These are phyloP conservation scores for Sarocladiaceae sp. DNA, from an alignment of 2,329 filamentous ascomycete genomes.

Conservation along the genomic window DNA sequence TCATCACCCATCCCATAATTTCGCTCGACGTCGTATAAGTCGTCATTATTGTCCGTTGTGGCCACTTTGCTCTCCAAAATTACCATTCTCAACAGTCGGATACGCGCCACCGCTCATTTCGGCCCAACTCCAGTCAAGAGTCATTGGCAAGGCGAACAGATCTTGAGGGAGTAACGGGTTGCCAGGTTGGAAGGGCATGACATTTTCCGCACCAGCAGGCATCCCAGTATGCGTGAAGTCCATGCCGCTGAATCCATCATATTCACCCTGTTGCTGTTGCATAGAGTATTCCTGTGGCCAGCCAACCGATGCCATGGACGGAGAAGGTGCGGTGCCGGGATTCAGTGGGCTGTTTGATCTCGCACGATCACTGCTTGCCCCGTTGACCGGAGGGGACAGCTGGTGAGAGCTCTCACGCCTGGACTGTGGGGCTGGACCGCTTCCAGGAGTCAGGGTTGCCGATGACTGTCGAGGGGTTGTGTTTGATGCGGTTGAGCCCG, in stretches of 20 bases:
- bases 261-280: constrained; percentile 26
- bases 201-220: constrained; percentile 6
- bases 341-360: constrained; percentile 3
- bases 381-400: constrained; percentile 19
- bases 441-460: neutral
- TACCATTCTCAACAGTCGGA: constrained; percentile 58
- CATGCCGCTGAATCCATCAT: constrained; percentile 39
- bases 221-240: constrained; percentile 34
- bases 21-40: too few relatives aligned
- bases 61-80: constrained; percentile 30
- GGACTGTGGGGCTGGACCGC: neutral
- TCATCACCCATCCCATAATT: too few relatives aligned
- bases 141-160: constrained; percentile 93
- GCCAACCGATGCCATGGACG: constrained; percentile 34
- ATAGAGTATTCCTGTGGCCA: constrained; percentile 42
- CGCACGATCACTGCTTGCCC: neutral
- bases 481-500: constrained; percentile 14
- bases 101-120: constrained; percentile 62
- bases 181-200: constrained; percentile 14
- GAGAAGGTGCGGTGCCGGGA: constrained; percentile 25
- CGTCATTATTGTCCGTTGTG: too few relatives aligned
- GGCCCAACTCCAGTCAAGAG: constrained; percentile 80
- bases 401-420: constrained; percentile 14
- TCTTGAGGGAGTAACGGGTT: constrained; percentile 89
- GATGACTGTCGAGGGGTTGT: neutral